Evolutionary conservation across 2,329 filamentous ascomycete species (phyloP), one percentile per base, ranked within the genome.

Genomic region (Chaetomiaceae sp.): DNA sequence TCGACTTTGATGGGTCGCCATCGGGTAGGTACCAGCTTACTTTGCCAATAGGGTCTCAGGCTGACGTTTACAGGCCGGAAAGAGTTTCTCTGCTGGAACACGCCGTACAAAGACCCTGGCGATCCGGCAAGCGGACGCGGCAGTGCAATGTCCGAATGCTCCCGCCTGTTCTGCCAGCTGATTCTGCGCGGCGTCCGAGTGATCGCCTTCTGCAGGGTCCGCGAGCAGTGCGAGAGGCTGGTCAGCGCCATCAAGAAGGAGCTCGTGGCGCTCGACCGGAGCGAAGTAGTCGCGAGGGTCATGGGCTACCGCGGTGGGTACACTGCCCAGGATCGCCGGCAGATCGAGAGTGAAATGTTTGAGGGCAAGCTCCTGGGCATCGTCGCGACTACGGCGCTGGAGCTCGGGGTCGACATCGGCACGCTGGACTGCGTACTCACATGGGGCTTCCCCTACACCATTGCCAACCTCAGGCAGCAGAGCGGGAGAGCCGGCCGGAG

Each of bases 1-100:
- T 92, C 1, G 90, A 96, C 64, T 91, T 88, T 64, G 94, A 99
- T 65, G 94, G 94, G 1, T 96, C 91, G 0, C 94, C 94, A 0
- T 90, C 90, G 5, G 90, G 92, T 58, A 43, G 50, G 3, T 8
- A 29, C 9, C 9, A 2, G 10, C 2, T 13, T 18, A 18, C 9
- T 2, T 5, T 11, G 6, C n/a, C 16, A 4, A 7, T 0, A 21
- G 21, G 9, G 14, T 3, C 23, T 4, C 14, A 36, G 5, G 34
- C 53, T 56, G 18, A 56, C 52, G 2, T 18, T 13, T 10, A 14
- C 14, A 60, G 59, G 61, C 0, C 79, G 90, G 20, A 97, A 97
- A 66, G 92, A 97, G 64, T 97, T 97, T 53, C 66, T 99, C 6
- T 97, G 91, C 69, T 99, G 94, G 94, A 97, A 99, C 63, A 96